Conservation (phyloP, 495 filamentous ascomycete genomes). For the Terfezia claveryi region DNA sequence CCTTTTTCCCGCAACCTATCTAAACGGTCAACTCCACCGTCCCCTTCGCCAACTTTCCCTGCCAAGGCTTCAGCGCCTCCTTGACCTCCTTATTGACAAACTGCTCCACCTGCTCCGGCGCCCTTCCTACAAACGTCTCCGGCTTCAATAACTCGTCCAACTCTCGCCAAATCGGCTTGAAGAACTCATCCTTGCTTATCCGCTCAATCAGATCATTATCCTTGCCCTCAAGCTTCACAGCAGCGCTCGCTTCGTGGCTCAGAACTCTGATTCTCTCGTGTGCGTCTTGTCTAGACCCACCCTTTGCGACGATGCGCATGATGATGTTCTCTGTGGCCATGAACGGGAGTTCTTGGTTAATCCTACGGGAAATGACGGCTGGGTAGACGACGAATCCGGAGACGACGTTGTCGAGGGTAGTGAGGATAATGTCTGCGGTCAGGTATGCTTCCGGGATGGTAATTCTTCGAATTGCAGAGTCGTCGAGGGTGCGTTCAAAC, state of each 20-base stretch:
- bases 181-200: conserved; percentile 54
- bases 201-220: conserved; percentile 69
- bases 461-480: conserved; percentile 22
- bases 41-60: conserved; percentile 23
- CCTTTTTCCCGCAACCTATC: neutral
- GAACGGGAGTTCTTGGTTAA: conserved; percentile 70
- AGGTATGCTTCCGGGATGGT: conserved; percentile 61
- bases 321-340: conserved; percentile 77
- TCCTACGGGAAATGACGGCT: conserved; percentile 41
- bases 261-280: conserved; percentile 84
- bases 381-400: conserved; percentile 75
- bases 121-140: conserved; percentile 44
- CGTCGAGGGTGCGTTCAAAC: conserved; percentile 38
- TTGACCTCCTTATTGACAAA: conserved; percentile 34
- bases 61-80: conserved; percentile 31
- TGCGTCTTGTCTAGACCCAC: conserved; percentile 63
- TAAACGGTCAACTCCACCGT: conserved; percentile 33
- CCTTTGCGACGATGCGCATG: conserved; percentile 60
- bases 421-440: conserved; percentile 57
- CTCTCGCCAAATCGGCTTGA: conserved; percentile 56
- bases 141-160: conserved; percentile 56
- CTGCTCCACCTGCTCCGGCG: conserved; percentile 34
- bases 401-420: conserved; percentile 63
- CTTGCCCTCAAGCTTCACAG: conserved; percentile 61
- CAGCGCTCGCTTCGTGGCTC: conserved; percentile 57